Base-by-base conservation (phyloP, 495 filamentous ascomycete genomes). In the Daldinia grandis region DNA sequence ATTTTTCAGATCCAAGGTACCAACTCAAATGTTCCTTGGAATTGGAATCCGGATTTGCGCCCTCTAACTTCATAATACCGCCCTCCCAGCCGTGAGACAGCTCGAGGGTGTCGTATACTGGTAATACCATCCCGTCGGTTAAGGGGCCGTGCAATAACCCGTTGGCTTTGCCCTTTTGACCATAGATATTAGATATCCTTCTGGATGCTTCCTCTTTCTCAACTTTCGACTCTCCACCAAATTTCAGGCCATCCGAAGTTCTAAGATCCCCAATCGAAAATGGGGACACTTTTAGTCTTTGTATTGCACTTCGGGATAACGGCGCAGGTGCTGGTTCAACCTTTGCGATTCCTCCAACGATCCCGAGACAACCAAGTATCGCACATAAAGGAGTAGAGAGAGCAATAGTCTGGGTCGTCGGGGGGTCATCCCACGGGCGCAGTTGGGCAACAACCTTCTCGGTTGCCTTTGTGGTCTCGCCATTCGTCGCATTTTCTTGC, bases 321-420 rank as follows among this genome's bases (percentile, higher is more conserved):
- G 76, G 79, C 17, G 66, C 66, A 38, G 78, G 77, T 49, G 81
- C 83, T 19, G 91, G 87, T 73, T 97, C 93, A 15, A 99, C 81
- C 53, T 93, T 91, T 35, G 95, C 83, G 62, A 98, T 87, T 15
- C 93, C 93, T n/a, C 95, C 95, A 21, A 97, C 91, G 25, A 97
- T 84, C 3, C 87, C 88, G 38, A 87, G 80, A 28, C 87, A 87
- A 9, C 88, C 87, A 31, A 99, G 84, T 4, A 89, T 85, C 6
- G 87, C 86, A 73, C 91, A 94, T 7, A 99, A 79, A 3, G 89
- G 75, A 1, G 89, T 85, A 12, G 95, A 98, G 31, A 98, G 83
- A 17, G 91, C 91, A 65, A 85, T 85, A 62, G 95, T 93, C 55
- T 88, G 87, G 27, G 85, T 87, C 72, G 96, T 92, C 3, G 95